A percentile compares a stretch with the other conserved stretches of the same genome.
phyloP scores from a whole-genome alignment of 2,329 filamentous ascomycete species.

The Epichloe hybrida region DNA sequence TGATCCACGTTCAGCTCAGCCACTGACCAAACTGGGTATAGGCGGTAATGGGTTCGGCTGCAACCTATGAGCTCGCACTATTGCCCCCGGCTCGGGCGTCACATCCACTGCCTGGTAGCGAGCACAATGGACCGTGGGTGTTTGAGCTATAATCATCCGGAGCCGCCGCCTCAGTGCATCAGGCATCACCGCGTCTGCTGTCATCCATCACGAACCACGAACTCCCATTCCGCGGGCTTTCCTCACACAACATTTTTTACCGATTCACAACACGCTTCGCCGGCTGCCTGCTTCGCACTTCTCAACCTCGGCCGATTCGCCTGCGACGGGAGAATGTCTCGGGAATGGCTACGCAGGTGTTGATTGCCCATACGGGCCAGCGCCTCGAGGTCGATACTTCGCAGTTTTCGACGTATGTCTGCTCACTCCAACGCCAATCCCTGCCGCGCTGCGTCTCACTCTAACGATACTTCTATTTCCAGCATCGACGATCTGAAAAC shows the following conservation, averaged over 20 bases:
- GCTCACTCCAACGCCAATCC: neutral
- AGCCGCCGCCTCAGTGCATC: neutral
- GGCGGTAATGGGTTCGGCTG: neutral
- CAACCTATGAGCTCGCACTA: neutral
- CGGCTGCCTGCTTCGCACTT: neutral
- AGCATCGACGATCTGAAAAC: constrained; percentile 74
- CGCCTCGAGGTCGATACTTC: constrained; percentile 66
- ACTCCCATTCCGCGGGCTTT: neutral
- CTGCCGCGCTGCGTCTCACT: neutral
- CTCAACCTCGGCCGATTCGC: constrained; percentile 6
- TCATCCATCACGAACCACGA: neutral
- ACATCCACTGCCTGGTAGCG: neutral
- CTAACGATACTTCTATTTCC: constrained; percentile 2
- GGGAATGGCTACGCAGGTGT: constrained; percentile 77
- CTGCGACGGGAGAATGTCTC: constrained; percentile 33
- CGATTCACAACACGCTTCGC: neutral
- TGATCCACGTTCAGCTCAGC: too few species aligned
- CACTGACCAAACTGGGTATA: neutral
- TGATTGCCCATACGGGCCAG: constrained; percentile 86
- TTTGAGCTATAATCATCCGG: neutral
- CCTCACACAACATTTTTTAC: neutral
- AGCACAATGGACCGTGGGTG: neutral
- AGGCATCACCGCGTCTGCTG: neutral
- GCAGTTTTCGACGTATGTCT: constrained; percentile 56
- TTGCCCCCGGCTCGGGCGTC: neutral